Evolutionary conservation across 345 rosid species (phyloP).

Genomic region (Schrenkiella parvula): DNA sequence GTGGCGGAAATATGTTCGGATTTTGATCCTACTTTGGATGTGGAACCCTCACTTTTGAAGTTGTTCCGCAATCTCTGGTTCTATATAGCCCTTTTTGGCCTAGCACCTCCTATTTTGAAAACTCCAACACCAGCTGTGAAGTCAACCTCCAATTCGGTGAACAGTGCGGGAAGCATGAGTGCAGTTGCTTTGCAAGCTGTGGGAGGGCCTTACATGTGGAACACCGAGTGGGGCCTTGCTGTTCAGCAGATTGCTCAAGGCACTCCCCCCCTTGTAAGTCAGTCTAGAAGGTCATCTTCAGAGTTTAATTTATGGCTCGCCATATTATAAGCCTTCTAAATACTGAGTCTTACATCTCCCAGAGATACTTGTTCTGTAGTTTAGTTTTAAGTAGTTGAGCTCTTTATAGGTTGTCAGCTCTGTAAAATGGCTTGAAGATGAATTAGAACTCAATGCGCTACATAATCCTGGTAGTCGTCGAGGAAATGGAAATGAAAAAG

Average conservation of each 20-base stretch:
- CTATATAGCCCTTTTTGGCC: conserved; percentile 93
- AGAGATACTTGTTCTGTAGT: conserved; percentile 6
- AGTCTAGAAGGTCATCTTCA: conserved; percentile 22
- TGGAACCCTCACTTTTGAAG: conserved; percentile 93
- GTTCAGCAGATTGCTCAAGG: conserved; percentile 93
- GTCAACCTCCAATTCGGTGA: conserved; percentile 66
- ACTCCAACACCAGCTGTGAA: conserved; percentile 49
- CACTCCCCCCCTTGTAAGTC: conserved; percentile 98
- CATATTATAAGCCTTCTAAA: neutral
- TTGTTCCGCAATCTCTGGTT: conserved; percentile 98
- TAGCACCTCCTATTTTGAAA: conserved; percentile 89
- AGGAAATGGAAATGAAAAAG: conserved; percentile 95
- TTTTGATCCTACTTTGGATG: conserved; percentile 78
- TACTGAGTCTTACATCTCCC: neutral
- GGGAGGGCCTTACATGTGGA: conserved; percentile 97
- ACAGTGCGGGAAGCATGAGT: conserved; percentile 71
- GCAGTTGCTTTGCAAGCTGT: conserved; percentile 86
- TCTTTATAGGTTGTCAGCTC: conserved; percentile 84
- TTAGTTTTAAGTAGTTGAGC: neutral
- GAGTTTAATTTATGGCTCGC: conserved; percentile 13
- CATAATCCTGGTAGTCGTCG: conserved; percentile 92
- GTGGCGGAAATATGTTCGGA: conserved; percentile 97
- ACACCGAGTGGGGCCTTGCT: conserved; percentile 71
- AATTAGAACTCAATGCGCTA: conserved; percentile 94
- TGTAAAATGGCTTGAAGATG: conserved; percentile 99